Evolutionary conservation across 225 moss, liverwort and hornwort genomes (phyloP), one percentile per base, ranked within the genome.

Genomic region (Neckera pumila): DNA sequence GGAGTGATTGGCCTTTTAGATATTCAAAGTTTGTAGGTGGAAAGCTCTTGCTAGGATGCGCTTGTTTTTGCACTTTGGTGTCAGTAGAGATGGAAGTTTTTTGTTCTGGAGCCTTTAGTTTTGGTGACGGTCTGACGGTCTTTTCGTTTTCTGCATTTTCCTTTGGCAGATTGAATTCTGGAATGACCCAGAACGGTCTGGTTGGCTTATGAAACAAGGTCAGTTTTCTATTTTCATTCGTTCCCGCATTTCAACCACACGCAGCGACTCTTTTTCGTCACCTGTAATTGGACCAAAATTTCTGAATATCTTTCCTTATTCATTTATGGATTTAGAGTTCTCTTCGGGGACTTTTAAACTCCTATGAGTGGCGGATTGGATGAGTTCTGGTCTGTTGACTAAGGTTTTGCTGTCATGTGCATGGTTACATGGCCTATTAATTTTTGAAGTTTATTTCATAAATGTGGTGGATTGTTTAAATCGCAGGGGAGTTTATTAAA

Each of bases 181-280:
- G 98, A 92, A 92, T 80, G 92, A 92, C 57, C 93, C 96, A 76
- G 98, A 98, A 88, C 93, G 97, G 79, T 84, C 94, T 40, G 98
- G 98, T 64, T 98, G 98, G 98, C 93, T 98, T 62, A 95, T 96
- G 96, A 98, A 98, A 92, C 98, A 98, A 91, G 98, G 93, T 92
- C 84, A 86, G 91, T 83, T 87, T 70, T 63, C 31, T 70, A 62
- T 57, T 82, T 80, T 75, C 47, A 78, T 71, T 56, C 43, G 58
- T 33, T 87, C 70, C 27, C 17, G 16, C 30, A 70, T 82, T 27
- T 85, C 49, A 65, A 70, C n/a, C 51, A 79, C 67, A 33, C 53
- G 30, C 56, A 81, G 82, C 71, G 45, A 63, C 57, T 85, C 17
- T 75, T 79, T 75, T 75, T 89, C 70, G 30, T 61, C 45, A 45